Percentiles rank a stretch among this genome's conserved stretches.
Evolutionary conservation across 495 filamentous ascomycete species (phyloP).

Genomic region (Xylaria longipes): DNA sequence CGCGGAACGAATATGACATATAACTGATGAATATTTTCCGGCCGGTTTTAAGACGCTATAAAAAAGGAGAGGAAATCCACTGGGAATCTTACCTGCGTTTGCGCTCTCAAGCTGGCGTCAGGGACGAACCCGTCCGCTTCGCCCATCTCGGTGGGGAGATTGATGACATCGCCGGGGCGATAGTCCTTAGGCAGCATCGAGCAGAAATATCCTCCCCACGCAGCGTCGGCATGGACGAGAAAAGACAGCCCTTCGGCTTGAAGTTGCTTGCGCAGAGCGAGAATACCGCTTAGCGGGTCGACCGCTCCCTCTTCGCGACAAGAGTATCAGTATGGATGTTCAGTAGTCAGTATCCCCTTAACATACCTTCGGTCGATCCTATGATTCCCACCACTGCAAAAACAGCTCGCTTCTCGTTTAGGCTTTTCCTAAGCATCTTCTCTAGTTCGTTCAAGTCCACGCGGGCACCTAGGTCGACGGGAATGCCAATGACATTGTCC

Average conservation of each 20-base stretch:
- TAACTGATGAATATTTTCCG: not conserved
- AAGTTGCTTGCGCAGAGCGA: conserved; percentile 47
- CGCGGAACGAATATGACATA: not conserved
- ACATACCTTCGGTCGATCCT: conserved; percentile 38
- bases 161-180: conserved; percentile 30
- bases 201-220: conserved; percentile 60
- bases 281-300: conserved; percentile 46
- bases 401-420: conserved; percentile 44
- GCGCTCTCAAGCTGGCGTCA: conserved; percentile 35
- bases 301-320: conserved; percentile 44
- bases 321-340: not conserved
- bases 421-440: conserved; percentile 36
- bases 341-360: conserved; percentile 19
- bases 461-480: conserved; percentile 47
- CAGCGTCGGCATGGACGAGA: conserved; percentile 54
- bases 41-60: not conserved
- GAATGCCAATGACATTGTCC: conserved; percentile 45
- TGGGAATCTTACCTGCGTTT: conserved; percentile 35
- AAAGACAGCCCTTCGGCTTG: conserved; percentile 50
- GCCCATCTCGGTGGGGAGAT: conserved; percentile 29
- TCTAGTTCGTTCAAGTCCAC: conserved; percentile 44
- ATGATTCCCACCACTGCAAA: conserved; percentile 37
- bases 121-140: conserved; percentile 42
- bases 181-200: conserved; percentile 46
- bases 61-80: not conserved